phyloP scores from a whole-genome alignment of 1,284 basidiomycete genomes.

The Ganoderma meredithae region DNA sequence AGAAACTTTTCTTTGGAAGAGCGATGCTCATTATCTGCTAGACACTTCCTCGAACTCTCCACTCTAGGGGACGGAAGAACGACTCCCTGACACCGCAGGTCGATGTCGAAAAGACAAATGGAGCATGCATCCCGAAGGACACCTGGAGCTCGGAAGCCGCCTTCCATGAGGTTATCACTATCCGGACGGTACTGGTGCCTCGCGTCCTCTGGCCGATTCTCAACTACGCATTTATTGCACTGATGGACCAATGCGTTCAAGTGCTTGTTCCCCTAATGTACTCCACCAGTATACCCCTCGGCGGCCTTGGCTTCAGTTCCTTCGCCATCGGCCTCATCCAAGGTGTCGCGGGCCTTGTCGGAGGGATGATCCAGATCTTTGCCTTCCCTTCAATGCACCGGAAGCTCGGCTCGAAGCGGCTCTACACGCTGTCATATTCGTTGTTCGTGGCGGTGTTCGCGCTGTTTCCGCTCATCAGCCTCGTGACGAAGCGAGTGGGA shows the following conservation, averaged over 20 bases:
- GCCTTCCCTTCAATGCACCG: constrained; percentile 63
- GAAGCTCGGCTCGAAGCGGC: constrained; percentile 57
- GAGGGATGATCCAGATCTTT: constrained; percentile 64
- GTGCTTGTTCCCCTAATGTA: constrained; percentile 70
- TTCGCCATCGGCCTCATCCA: constrained; percentile 63
- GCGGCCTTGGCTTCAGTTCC: constrained; percentile 67
- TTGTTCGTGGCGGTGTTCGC: constrained; percentile 54
- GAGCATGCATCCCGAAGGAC: neutral
- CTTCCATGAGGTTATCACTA: constrained; percentile 1
- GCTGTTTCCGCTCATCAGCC: constrained; percentile 61
- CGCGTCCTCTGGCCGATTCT: constrained; percentile 61
- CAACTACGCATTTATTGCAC: constrained; percentile 71
- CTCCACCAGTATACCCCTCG: constrained; percentile 64
- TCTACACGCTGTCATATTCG: constrained; percentile 53
- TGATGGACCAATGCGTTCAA: constrained; percentile 58
- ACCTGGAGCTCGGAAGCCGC: neutral
- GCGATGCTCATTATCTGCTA: neutral
- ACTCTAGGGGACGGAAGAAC: too few species aligned
- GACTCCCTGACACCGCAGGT: neutral
- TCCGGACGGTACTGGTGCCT: constrained; percentile 39
- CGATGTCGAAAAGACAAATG: neutral
- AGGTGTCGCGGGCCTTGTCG: constrained; percentile 59
- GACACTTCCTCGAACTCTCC: constrained; percentile 3
- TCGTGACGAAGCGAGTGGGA: constrained; percentile 31
- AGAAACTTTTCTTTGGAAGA: neutral